Evolutionary conservation across 176 grass and related monocot genomes (phyloP).

Genomic region (Oryza meyeriana): DNA sequence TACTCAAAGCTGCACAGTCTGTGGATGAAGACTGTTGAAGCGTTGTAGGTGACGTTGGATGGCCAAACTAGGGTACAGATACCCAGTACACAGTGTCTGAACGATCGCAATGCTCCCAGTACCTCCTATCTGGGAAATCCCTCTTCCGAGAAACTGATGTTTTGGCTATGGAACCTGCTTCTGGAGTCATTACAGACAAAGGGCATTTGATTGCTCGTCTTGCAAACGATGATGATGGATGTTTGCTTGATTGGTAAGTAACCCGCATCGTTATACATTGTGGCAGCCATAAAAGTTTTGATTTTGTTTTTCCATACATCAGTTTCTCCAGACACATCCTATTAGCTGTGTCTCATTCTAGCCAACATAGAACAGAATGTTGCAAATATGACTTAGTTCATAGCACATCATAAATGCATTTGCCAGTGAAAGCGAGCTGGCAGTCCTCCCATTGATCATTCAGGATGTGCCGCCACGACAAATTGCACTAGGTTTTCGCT

Average conservation of each 20-base stretch:
- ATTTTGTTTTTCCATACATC: background rate
- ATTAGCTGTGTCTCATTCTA: background rate
- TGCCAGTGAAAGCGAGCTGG: too few species aligned
- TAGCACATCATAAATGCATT: too few species aligned
- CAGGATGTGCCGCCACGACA: background rate
- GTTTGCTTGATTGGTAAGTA: constrained; percentile 81
- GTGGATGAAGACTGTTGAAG: constrained; percentile 63
- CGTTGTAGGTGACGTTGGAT: constrained; percentile 77
- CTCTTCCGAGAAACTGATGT: constrained; percentile 81
- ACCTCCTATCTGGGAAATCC: constrained; percentile 65
- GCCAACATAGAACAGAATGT: background rate
- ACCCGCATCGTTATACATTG: background rate
- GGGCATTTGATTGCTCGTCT: constrained; percentile 67
- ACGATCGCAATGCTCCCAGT: constrained; percentile 74
- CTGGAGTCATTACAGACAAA: constrained; percentile 76
- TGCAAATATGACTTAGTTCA: too few species aligned
- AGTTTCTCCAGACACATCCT: background rate
- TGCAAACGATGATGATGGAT: constrained; percentile 69
- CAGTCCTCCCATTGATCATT: too few species aligned
- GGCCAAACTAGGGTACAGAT: constrained; percentile 83
- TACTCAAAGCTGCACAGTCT: constrained; percentile 72
- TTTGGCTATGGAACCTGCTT: constrained; percentile 81
- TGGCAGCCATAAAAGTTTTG: background rate
- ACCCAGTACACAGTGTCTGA: constrained; percentile 65
- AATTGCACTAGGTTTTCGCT: background rate